These are phyloP conservation scores for Apiospora rasikravindrae DNA, from an alignment of 2,329 filamentous ascomycete species.

Conservation along the genomic window DNA sequence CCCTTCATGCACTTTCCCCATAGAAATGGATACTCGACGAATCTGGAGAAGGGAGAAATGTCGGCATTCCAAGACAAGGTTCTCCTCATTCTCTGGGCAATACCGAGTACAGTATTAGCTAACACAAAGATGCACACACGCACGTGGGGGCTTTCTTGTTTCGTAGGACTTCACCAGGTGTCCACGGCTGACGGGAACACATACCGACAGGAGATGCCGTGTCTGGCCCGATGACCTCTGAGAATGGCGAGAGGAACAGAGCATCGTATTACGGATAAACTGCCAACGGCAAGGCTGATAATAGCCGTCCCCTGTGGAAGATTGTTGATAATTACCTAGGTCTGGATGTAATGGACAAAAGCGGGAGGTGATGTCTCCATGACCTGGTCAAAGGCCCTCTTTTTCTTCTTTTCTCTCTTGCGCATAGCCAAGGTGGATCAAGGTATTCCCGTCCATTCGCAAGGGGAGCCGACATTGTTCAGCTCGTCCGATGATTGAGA, in stretches of 20 bases:
- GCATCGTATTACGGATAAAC: background rate
- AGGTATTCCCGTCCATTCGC: constrained; percentile 5
- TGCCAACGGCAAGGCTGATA: background rate
- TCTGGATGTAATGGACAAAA: background rate
- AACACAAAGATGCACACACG: background rate
- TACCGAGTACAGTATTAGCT: background rate
- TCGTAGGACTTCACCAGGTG: background rate
- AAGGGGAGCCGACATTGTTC: background rate
- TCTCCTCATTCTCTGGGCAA: constrained; percentile 5
- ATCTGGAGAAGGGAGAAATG: constrained; percentile 6
- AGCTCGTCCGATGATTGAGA: background rate
- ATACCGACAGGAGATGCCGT: background rate
- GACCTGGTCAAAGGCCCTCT: background rate
- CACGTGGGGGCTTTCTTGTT: constrained; percentile 9
- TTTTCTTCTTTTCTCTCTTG: background rate
- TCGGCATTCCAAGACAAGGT: constrained; percentile 2
- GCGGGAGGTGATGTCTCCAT: background rate
- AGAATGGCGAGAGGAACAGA: background rate
- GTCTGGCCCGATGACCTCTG: background rate
- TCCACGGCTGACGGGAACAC: background rate
- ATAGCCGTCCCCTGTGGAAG: background rate
- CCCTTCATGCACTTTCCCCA: background rate
- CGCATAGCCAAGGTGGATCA: constrained; percentile 1
- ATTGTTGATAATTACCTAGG: background rate
- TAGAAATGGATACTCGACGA: background rate